Percentiles rank a stretch among this genome's conserved stretches.
phyloP scores from a whole-genome alignment of 2,329 filamentous ascomycete genomes.

The Aureobasidium sp. region DNA sequence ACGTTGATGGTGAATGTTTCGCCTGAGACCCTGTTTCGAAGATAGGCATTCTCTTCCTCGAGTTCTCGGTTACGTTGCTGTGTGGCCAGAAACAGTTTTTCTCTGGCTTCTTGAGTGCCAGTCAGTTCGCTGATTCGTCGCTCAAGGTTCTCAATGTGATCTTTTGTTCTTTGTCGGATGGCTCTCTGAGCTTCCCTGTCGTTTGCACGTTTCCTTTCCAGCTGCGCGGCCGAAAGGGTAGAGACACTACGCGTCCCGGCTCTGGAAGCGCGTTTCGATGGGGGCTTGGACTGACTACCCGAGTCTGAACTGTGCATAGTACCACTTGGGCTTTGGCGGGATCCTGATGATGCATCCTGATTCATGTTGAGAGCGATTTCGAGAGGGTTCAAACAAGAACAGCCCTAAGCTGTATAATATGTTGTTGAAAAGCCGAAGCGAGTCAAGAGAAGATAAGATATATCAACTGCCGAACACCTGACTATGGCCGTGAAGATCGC shows the following conservation, averaged over 20 bases:
- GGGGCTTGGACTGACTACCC: conserved; percentile 14
- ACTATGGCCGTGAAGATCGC: conserved; percentile 6
- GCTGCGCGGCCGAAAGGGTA: conserved; percentile 47
- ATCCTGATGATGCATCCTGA: conserved; percentile 14
- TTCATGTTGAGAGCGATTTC: conserved; percentile 12
- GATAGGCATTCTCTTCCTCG: conserved; percentile 45
- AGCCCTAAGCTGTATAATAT: neutral
- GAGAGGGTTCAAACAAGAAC: neutral
- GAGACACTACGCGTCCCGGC: conserved; percentile 50
- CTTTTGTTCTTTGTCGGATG: conserved; percentile 50
- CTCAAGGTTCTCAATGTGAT: conserved; percentile 51
- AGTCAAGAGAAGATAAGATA: neutral
- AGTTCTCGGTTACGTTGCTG: conserved; percentile 45
- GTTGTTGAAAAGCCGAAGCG: neutral
- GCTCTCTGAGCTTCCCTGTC: conserved; percentile 52
- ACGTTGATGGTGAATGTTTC: conserved; percentile 21
- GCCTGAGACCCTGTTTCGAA: conserved; percentile 41
- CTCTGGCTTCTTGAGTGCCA: conserved; percentile 36
- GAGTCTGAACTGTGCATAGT: conserved; percentile 13
- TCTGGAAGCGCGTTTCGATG: conserved; percentile 39
- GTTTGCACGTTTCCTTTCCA: conserved; percentile 52
- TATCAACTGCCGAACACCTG: conserved; percentile 1
- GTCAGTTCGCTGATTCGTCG: conserved; percentile 44
- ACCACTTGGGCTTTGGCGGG: conserved; percentile 10
- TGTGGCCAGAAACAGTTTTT: conserved; percentile 40